phyloP scores from a whole-genome alignment of 441 rosid species.

The Populus hybrid region DNA sequence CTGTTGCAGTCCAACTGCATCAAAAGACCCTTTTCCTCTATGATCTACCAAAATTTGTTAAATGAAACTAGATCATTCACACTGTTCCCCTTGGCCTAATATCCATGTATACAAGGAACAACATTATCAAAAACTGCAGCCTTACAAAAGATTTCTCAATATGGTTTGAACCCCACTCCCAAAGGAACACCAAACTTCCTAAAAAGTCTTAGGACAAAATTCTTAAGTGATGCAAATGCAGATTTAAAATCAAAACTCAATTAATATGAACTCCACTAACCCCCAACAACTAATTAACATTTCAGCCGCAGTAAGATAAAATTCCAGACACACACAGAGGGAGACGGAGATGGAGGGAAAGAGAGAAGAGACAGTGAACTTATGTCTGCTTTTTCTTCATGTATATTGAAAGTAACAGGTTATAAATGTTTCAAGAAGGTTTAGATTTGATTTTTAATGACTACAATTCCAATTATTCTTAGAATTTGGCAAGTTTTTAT shows the following conservation, averaged over 20 bases:
- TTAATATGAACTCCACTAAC: not conserved
- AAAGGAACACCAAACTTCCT: not conserved
- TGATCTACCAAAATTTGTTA: not conserved
- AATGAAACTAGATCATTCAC: not conserved
- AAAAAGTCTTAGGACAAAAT: not conserved
- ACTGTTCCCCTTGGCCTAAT: not conserved
- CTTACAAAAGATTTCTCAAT: not conserved
- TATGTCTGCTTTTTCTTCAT: slow-evolving; percentile 1
- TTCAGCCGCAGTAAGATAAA: not conserved
- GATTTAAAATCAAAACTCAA: not conserved
- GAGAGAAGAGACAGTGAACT: not conserved
- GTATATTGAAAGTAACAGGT: not conserved
- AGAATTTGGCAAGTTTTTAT: slow-evolving; percentile 12
- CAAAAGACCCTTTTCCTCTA: not conserved
- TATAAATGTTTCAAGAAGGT: not conserved
- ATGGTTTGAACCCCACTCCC: not conserved
- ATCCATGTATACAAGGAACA: not conserved
- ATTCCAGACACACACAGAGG: not conserved
- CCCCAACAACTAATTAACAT: not conserved
- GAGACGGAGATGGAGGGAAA: not conserved
- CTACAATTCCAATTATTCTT: slow-evolving; percentile 10
- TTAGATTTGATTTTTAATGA: slow-evolving; percentile 3
- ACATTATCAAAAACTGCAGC: not conserved
- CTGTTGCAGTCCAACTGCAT: not conserved
- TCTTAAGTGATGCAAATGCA: not conserved